Percentiles rank a stretch among this genome's conserved stretches.
These are phyloP conservation scores for Hypoxylon lienhwacheense DNA, from an alignment of 495 filamentous ascomycete species.

Conservation along the genomic window DNA sequence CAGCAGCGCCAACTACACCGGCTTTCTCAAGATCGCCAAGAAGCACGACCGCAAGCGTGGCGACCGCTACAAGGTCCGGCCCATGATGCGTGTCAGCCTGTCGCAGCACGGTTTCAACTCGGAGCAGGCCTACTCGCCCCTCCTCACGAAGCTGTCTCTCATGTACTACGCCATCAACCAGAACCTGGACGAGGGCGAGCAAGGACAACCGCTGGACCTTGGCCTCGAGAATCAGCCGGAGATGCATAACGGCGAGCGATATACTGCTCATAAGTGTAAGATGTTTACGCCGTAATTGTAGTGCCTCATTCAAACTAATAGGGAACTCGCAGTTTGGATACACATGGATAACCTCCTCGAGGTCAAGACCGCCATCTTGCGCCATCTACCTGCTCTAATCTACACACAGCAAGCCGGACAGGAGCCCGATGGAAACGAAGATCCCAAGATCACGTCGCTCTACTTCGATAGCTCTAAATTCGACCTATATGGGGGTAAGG, in stretches of 20 bases:
- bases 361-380: constrained; percentile 91
- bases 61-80: constrained; percentile 77
- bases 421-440: constrained; percentile 70
- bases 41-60: constrained; percentile 94
- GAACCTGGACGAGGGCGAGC: constrained; percentile 61
- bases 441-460: constrained; percentile 90
- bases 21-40: constrained; percentile 96
- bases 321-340: constrained; percentile 71
- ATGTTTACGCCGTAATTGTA: not conserved
- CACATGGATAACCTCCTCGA: constrained; percentile 93
- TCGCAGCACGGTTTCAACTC: constrained; percentile 89
- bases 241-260: constrained; percentile 63
- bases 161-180: constrained; percentile 96
- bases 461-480: constrained; percentile 93
- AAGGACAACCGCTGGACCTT: constrained; percentile 34
- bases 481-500: constrained; percentile 80
- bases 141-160: constrained; percentile 85
- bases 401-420: constrained; percentile 87
- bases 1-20: constrained; percentile 94
- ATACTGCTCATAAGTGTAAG: constrained; percentile 87
- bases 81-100: constrained; percentile 85
- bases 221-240: constrained; percentile 46
- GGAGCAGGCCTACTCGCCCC: constrained; percentile 82
- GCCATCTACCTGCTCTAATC: constrained; percentile 84
- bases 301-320: constrained; percentile 16